Conservation (phyloP, 331 rosid species). For the Telfairia occidentalis region DNA sequence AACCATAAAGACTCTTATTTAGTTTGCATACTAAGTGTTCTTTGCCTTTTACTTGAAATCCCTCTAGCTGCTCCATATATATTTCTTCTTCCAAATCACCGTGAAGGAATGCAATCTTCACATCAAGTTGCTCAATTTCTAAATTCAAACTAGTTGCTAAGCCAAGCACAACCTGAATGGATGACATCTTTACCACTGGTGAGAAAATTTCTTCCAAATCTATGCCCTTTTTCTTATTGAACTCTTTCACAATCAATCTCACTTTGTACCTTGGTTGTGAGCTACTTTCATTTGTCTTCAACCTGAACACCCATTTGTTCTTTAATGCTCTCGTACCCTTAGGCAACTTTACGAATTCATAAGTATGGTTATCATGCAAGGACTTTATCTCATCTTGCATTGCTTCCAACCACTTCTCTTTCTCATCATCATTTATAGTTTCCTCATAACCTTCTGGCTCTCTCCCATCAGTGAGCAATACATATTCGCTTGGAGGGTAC, state of each 20-base stretch:
- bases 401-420: too few relatives aligned
- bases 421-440: too few relatives aligned
- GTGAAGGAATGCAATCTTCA: not conserved
- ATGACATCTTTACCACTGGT: not conserved
- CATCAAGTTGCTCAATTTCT: not conserved
- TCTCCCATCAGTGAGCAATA: too few relatives aligned
- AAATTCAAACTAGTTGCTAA: not conserved
- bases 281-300: too few relatives aligned
- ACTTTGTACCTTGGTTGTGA: not conserved
- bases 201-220: not conserved
- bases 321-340: not conserved
- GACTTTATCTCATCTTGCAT: too few relatives aligned
- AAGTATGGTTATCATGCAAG: too few relatives aligned
- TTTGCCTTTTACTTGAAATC: too few relatives aligned
- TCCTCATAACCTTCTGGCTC: too few relatives aligned
- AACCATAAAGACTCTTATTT: not conserved
- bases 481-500: not conserved
- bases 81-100: too few relatives aligned
- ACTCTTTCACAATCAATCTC: not conserved
- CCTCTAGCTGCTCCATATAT: too few relatives aligned
- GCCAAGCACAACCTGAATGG: not conserved
- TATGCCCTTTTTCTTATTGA: not conserved
- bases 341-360: not conserved
- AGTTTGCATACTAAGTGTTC: not conserved
- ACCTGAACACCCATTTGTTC: conserved; percentile 13